Evolutionary conservation across 2,329 filamentous ascomycete genomes (phyloP).

Genomic region (Monilinia vaccinii-corymbosi): DNA sequence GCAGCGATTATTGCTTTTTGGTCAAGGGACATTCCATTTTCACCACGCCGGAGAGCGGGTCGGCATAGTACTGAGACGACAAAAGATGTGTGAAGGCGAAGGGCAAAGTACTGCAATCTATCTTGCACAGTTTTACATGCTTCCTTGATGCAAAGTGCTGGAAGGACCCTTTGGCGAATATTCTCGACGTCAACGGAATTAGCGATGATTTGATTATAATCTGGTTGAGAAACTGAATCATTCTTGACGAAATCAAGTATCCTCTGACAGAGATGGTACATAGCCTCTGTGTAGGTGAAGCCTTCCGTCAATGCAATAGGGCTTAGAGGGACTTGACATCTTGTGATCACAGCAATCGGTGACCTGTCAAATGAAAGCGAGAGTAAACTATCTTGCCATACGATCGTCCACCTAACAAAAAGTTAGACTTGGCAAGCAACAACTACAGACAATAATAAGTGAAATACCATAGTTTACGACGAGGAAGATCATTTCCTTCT

Average conservation of each 20-base stretch:
- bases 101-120: conserved; percentile 53
- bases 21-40: conserved; percentile 36
- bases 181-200: conserved; percentile 42
- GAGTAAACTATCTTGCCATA: conserved; percentile 58
- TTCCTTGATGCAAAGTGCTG: conserved; percentile 48
- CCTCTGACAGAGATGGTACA: conserved; percentile 55
- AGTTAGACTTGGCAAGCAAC: conserved; percentile 7
- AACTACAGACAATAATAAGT: neutral
- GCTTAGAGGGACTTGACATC: conserved; percentile 40
- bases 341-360: conserved; percentile 45
- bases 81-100: conserved; percentile 56
- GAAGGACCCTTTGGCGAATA: conserved; percentile 38
- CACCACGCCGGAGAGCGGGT: conserved; percentile 46
- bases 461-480: conserved; percentile 27
- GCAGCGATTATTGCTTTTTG: conserved; percentile 48
- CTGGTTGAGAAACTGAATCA: conserved; percentile 19
- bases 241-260: conserved; percentile 38
- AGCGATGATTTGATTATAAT: conserved; percentile 41
- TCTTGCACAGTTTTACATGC: conserved; percentile 56
- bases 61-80: conserved; percentile 57
- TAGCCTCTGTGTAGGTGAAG: conserved; percentile 52
- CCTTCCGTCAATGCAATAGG: conserved; percentile 43
- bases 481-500: conserved; percentile 26
- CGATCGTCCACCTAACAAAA: conserved; percentile 45
- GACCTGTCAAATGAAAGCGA: conserved; percentile 58